Evolutionary conservation across 2,329 filamentous ascomycete species (phyloP).

Genomic region (Truncatella angustata): DNA sequence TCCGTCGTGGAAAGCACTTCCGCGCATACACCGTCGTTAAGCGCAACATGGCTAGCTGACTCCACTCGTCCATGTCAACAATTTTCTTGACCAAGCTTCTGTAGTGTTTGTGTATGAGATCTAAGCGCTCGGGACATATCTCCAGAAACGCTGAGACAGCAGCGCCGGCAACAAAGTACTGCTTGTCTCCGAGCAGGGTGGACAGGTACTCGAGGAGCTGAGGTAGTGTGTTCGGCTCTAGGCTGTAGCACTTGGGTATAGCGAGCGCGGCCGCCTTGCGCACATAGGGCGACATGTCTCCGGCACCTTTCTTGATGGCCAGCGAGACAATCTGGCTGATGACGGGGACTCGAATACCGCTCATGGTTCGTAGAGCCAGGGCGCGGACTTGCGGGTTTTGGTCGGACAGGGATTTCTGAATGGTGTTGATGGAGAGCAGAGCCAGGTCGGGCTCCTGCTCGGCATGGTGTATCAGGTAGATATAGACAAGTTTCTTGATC

Average conservation of each 20-base stretch:
- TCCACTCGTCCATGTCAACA: conserved; percentile 99
- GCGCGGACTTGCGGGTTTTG: conserved; percentile 86
- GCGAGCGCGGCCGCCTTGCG: conserved; percentile 89
- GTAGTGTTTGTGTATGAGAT: conserved; percentile 90
- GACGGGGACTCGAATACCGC: conserved; percentile 91
- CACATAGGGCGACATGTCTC: conserved; percentile 92
- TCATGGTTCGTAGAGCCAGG: conserved; percentile 94
- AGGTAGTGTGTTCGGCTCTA: conserved; percentile 82
- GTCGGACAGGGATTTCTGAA: conserved; percentile 95
- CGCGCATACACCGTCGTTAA: conserved; percentile 84
- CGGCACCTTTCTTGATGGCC: conserved; percentile 89
- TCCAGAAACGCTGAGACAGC: conserved; percentile 88
- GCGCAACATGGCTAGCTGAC: conserved; percentile 78
- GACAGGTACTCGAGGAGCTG: conserved; percentile 81
- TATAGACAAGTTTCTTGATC: conserved; percentile 98
- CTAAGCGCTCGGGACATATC: conserved; percentile 81
- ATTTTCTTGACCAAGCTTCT: conserved; percentile 81
- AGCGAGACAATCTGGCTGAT: conserved; percentile 97
- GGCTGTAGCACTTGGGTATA: conserved; percentile 91
- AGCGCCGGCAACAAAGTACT: conserved; percentile 95
- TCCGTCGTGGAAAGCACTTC: conserved; percentile 78
- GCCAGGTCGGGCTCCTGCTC: conserved; percentile 95
- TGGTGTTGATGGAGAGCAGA: conserved; percentile 95
- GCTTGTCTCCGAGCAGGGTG: conserved; percentile 79
- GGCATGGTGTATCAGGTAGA: conserved; percentile 95